A percentile compares a stretch with the other conserved stretches of the same genome.
Conservation (phyloP, 2,329 filamentous ascomycete genomes). For the Lachnum nothofagi region DNA sequence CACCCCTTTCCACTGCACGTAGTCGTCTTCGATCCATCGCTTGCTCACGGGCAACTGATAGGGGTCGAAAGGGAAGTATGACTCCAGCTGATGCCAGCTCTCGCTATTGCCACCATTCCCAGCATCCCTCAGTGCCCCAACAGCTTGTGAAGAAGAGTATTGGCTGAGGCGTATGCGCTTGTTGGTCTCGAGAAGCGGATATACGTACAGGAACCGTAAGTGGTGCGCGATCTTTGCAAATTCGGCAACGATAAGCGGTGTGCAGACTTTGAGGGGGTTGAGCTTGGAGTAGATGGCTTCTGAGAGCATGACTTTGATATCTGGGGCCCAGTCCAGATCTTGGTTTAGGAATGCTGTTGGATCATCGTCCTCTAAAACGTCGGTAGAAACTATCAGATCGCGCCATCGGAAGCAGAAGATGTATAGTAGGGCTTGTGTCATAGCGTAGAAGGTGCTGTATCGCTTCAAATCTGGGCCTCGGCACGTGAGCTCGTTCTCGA, state of each 20-base stretch:
- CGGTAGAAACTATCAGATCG: constrained; percentile 65
- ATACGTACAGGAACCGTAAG: constrained; percentile 84
- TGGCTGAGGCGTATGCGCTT: constrained; percentile 79
- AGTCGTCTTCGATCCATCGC: constrained; percentile 80
- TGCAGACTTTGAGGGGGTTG: constrained; percentile 93
- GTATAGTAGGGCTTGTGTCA: constrained; percentile 65
- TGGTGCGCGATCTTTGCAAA: constrained; percentile 85
- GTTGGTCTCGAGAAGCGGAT: constrained; percentile 82
- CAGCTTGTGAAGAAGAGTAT: constrained; percentile 53
- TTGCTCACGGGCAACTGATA: constrained; percentile 86
- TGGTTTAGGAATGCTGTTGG: constrained; percentile 57
- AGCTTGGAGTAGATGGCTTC: constrained; percentile 80
- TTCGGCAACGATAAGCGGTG: constrained; percentile 81
- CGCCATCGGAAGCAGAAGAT: constrained; percentile 95
- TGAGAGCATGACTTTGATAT: constrained; percentile 67
- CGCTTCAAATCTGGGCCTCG: constrained; percentile 73
- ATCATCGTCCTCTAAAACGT: constrained; percentile 57
- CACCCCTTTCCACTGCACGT: constrained; percentile 73
- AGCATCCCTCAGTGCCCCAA: constrained; percentile 44
- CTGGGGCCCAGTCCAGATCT: constrained; percentile 72
- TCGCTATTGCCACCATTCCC: constrained; percentile 57
- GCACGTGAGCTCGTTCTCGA: constrained; percentile 66
- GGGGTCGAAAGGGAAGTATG: constrained; percentile 96
- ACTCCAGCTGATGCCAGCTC: constrained; percentile 77
- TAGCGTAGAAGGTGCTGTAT: constrained; percentile 65